phyloP scores from a whole-genome alignment of 495 filamentous ascomycete species.

The Aspergillus olivimuriae region DNA sequence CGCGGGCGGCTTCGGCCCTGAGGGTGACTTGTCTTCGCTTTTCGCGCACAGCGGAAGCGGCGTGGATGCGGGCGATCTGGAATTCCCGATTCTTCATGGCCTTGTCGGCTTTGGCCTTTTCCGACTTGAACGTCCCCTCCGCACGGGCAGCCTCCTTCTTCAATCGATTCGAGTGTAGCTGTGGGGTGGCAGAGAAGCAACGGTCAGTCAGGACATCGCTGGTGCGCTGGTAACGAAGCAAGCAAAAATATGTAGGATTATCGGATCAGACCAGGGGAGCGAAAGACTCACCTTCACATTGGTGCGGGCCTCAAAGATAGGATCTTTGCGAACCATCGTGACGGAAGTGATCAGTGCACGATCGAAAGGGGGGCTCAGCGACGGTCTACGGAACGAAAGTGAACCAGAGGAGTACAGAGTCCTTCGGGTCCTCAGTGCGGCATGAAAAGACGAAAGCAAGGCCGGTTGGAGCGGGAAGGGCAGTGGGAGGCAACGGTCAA shows the following conservation, averaged over 20 bases:
- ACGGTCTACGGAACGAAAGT: too few relatives aligned
- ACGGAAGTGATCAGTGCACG: not conserved
- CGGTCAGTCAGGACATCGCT: not conserved
- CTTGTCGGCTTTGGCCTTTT: constrained; percentile 43
- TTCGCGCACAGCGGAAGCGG: constrained; percentile 40
- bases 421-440: too few relatives aligned
- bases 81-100: constrained; percentile 46
- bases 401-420: too few relatives aligned
- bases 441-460: too few relatives aligned
- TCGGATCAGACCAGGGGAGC: constrained; percentile 1
- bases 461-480: too few relatives aligned
- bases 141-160: constrained; percentile 43
- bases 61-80: constrained; percentile 46
- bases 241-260: not conserved
- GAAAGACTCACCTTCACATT: constrained; percentile 38
- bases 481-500: too few relatives aligned
- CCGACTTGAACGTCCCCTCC: constrained; percentile 41
- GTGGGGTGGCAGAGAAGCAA: not conserved
- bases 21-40: constrained; percentile 42
- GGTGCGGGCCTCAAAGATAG: constrained; percentile 45
- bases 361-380: not conserved
- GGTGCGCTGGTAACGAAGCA: not conserved
- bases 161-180: constrained; percentile 43
- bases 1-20: constrained; percentile 39
- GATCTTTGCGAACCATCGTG: constrained; percentile 43